Evolutionary conservation across 345 rosid species (phyloP).

Genomic region (Sonneratia alba): DNA sequence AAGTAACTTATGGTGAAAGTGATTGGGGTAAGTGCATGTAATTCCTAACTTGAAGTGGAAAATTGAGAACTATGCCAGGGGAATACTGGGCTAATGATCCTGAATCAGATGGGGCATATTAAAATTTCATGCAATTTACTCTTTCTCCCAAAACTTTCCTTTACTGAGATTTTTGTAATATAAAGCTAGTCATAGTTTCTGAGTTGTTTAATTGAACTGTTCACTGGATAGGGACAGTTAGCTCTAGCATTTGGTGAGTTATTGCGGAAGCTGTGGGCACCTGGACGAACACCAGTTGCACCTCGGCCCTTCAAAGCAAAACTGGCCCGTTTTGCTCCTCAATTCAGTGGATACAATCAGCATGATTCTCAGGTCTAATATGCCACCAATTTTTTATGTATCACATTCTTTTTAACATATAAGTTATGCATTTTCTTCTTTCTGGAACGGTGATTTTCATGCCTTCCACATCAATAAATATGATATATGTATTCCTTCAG

Average conservation of each 20-base stretch:
- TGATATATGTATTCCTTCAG: conserved; percentile 30
- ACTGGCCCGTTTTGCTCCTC: conserved; percentile 98
- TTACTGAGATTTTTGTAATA: neutral
- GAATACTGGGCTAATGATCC: neutral
- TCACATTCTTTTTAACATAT: neutral
- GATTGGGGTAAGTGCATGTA: neutral
- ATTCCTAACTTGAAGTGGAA: neutral
- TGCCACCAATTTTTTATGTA: neutral
- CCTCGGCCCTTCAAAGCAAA: conserved; percentile 89
- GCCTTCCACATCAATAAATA: neutral
- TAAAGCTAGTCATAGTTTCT: neutral
- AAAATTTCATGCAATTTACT: neutral
- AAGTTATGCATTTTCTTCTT: neutral
- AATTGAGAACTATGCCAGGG: neutral
- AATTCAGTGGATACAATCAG: conserved; percentile 93
- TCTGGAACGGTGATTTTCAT: neutral
- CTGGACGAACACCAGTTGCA: conserved; percentile 87
- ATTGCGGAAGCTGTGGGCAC: conserved; percentile 92
- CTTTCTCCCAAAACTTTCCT: neutral
- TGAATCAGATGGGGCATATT: neutral
- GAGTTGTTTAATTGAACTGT: conserved; percentile 4
- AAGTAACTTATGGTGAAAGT: too few relatives aligned
- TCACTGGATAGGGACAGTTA: conserved; percentile 66
- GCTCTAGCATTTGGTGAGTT: conserved; percentile 96
- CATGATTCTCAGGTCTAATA: conserved; percentile 90